A percentile compares a stretch with the other conserved stretches of the same genome.
Evolutionary conservation across 768 basidiomycete species (phyloP).

Genomic region (Trametes gibbosa): DNA sequence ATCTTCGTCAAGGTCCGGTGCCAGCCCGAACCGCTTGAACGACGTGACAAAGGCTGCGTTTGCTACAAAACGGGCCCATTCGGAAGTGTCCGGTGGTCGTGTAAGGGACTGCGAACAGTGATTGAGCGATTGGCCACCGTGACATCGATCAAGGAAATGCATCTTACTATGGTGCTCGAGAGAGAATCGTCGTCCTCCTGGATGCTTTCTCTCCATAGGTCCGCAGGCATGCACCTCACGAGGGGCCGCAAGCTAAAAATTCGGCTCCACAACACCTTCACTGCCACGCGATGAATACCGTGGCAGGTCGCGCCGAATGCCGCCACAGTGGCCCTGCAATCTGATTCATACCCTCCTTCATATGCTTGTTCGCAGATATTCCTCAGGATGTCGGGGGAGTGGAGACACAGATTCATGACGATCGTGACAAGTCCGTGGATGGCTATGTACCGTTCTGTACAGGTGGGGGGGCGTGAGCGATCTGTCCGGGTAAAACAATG

Average conservation of each 20-base stretch:
- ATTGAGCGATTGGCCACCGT: not conserved
- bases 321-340: slow-evolving; percentile 11
- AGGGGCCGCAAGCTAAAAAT: slow-evolving; percentile 16
- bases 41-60: slow-evolving; percentile 10
- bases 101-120: not conserved
- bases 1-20: slow-evolving; percentile 16
- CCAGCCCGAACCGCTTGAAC: slow-evolving; percentile 15
- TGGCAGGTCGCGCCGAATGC: slow-evolving; percentile 11
- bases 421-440: not conserved
- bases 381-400: slow-evolving; percentile 4
- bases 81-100: slow-evolving; percentile 7
- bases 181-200: not conserved
- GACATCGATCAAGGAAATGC: not conserved
- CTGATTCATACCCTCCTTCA: slow-evolving; percentile 15
- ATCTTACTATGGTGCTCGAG: slow-evolving; percentile 5
- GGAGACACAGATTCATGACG: not conserved
- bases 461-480: not conserved
- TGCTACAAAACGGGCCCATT: slow-evolving; percentile 9
- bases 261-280: slow-evolving; percentile 13
- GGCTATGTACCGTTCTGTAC: not conserved
- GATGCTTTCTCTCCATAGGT: slow-evolving; percentile 9
- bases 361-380: slow-evolving; percentile 17
- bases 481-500: not conserved
- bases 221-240: slow-evolving; percentile 13
- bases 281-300: slow-evolving; percentile 3